Evolutionary conservation across 768 basidiomycete genomes (phyloP).

Genomic region (Termitomyces sp.): DNA sequence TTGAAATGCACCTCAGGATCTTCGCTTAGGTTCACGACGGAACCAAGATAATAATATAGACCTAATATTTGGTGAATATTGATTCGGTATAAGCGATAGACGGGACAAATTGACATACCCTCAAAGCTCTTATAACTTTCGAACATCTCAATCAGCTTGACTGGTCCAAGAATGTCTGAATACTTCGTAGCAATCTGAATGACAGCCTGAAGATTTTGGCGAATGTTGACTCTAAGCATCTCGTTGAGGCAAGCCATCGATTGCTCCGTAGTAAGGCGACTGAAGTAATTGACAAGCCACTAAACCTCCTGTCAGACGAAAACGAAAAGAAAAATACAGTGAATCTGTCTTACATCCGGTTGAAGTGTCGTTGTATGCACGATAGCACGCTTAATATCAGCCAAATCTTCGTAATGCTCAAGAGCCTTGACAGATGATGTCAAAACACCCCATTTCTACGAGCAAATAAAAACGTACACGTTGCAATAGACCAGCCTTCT

Average conservation of each 20-base stretch:
- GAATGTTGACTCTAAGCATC: conserved; percentile 95
- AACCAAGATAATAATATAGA: conserved; percentile 98
- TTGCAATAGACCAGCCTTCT: conserved; percentile 95
- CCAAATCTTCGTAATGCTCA: conserved; percentile 96
- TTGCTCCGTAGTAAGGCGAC: conserved; percentile 93
- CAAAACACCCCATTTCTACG: not conserved
- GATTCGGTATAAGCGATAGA: not conserved
- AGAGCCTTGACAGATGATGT: conserved; percentile 60
- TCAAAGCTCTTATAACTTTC: conserved; percentile 98
- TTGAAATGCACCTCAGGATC: conserved; percentile 99
- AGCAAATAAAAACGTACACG: conserved; percentile 51
- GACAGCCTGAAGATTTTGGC: conserved; percentile 94
- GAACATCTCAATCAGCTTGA: conserved; percentile 98
- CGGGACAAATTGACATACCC: conserved; percentile 39
- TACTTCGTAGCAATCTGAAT: conserved; percentile 99
- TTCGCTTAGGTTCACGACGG: conserved; percentile 93
- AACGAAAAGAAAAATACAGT: not conserved
- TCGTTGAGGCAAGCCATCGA: conserved; percentile 95
- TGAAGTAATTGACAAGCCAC: conserved; percentile 98
- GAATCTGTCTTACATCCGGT: conserved; percentile 58
- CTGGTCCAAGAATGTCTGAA: conserved; percentile 94
- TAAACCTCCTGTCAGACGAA: conserved; percentile 23
- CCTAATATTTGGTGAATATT: conserved; percentile 34
- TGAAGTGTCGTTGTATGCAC: conserved; percentile 87
- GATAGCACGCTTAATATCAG: conserved; percentile 98